Conservation (phyloP, 768 basidiomycete species). For the Termitomyces sp. region DNA sequence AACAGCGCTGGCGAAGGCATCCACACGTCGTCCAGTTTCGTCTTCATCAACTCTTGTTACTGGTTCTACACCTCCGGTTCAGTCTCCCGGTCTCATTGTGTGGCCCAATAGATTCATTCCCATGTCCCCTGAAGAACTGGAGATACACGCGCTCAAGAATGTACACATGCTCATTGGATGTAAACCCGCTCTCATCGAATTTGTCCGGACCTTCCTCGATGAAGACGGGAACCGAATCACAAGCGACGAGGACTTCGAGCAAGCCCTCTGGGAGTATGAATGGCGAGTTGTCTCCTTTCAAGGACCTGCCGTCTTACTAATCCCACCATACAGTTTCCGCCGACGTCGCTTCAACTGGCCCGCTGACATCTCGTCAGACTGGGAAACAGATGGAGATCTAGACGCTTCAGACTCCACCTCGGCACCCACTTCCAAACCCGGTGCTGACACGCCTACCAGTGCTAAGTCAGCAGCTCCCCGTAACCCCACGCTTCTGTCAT, state of each 20-base stretch:
- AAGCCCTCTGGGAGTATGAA: slow-evolving; percentile 56
- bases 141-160: slow-evolving; percentile 74
- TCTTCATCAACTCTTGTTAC: slow-evolving; percentile 19
- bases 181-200: slow-evolving; percentile 54
- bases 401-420: slow-evolving; percentile 16
- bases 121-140: slow-evolving; percentile 54
- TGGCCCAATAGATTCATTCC: slow-evolving; percentile 60
- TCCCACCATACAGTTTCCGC: slow-evolving; percentile 48
- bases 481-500: slow-evolving; percentile 16
- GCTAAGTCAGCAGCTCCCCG: slow-evolving; percentile 11
- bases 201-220: slow-evolving; percentile 36
- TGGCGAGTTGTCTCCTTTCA: slow-evolving; percentile 35
- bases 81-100: slow-evolving; percentile 63
- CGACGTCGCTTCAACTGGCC: slow-evolving; percentile 72
- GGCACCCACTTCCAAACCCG: slow-evolving; percentile 11
- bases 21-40: slow-evolving; percentile 18
- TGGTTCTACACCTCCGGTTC: slow-evolving; percentile 26
- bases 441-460: slow-evolving; percentile 15
- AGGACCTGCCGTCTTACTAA: slow-evolving; percentile 8
- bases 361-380: slow-evolving; percentile 30
- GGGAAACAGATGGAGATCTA: slow-evolving; percentile 26
- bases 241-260: slow-evolving; percentile 34
- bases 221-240: slow-evolving; percentile 32
- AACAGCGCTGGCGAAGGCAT: slow-evolving; percentile 22
- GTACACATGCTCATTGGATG: slow-evolving; percentile 63